Percentiles rank a stretch among this genome's conserved stretches.
Evolutionary conservation across 2,329 filamentous ascomycete species (phyloP).

Genomic region (Ophiocordyceps camponoti-leonardi): DNA sequence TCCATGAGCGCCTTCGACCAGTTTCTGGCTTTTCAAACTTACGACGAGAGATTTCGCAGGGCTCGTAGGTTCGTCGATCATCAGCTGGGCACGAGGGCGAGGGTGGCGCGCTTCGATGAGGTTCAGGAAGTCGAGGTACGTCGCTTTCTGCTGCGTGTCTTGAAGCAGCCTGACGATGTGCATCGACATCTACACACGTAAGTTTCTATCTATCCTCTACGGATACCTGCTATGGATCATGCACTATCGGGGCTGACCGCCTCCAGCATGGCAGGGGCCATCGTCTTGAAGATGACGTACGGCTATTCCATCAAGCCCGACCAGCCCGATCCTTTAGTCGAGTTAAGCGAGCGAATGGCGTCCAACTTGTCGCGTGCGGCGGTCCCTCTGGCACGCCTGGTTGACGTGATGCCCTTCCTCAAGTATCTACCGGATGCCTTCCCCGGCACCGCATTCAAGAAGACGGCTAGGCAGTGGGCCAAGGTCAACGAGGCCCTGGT

Average conservation of each 20-base stretch:
- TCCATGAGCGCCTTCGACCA: constrained; percentile 13
- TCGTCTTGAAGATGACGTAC: constrained; percentile 6
- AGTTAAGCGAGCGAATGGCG: constrained; percentile 12
- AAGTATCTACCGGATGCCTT: background rate
- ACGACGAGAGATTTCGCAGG: constrained; percentile 20
- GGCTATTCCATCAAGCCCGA: constrained; percentile 14
- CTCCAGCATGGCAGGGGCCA: background rate
- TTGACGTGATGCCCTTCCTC: constrained; percentile 7
- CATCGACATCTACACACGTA: constrained; percentile 14
- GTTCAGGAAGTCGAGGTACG: constrained; percentile 26
- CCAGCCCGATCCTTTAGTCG: constrained; percentile 12
- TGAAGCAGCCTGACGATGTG: constrained; percentile 19
- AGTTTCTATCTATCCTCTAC: background rate
- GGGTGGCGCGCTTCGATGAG: constrained; percentile 19
- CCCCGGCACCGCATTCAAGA: background rate
- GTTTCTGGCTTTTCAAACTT: constrained; percentile 7
- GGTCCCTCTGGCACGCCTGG: constrained; percentile 13
- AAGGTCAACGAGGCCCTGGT: background rate
- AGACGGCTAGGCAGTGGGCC: background rate
- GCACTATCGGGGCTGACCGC: too few relatives aligned
- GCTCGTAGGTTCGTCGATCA: constrained; percentile 27
- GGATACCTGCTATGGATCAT: too few relatives aligned
- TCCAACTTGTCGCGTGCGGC: constrained; percentile 10
- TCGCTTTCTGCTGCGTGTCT: constrained; percentile 23
- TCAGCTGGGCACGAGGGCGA: constrained; percentile 21